Conservation (phyloP, 805 yeast species). For the Candida nonsorbophila region DNA sequence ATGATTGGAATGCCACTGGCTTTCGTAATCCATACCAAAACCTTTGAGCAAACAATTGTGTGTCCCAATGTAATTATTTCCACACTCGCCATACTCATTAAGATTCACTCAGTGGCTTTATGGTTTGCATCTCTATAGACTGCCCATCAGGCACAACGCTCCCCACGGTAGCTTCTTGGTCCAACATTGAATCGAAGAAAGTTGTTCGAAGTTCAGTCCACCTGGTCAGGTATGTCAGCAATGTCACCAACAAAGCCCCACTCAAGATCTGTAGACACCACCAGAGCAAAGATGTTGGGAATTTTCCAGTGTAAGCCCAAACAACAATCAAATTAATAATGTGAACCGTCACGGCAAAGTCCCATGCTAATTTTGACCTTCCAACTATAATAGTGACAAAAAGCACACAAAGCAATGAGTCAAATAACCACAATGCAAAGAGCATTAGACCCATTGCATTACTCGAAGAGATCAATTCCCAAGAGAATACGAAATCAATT, state of each 20-base stretch:
- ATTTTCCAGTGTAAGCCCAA: slow-evolving; percentile 55
- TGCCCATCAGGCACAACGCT: slow-evolving; percentile 2
- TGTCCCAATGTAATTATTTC: too few relatives aligned
- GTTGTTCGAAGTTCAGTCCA: slow-evolving; percentile 90
- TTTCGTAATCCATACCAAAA: too few relatives aligned
- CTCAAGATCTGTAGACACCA: slow-evolving; percentile 75
- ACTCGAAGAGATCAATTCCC: slow-evolving; percentile 68
- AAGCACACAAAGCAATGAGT: slow-evolving; percentile 74
- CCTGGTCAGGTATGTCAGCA: slow-evolving; percentile 86
- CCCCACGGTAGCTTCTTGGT: slow-evolving; percentile 48
- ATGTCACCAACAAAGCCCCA: slow-evolving; percentile 60
- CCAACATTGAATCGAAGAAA: slow-evolving; percentile 79
- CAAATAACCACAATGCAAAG: slow-evolving; percentile 74
- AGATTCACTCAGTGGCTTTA: too few relatives aligned
- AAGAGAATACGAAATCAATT: slow-evolving; percentile 70
- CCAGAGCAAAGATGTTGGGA: slow-evolving; percentile 78
- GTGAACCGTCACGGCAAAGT: slow-evolving; percentile 92
- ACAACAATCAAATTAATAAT: slow-evolving; percentile 69
- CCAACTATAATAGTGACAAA: slow-evolving; percentile 87
- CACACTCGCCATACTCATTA: too few relatives aligned
- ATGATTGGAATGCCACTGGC: too few relatives aligned
- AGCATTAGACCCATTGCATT: slow-evolving; percentile 79
- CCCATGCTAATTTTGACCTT: slow-evolving; percentile 91
- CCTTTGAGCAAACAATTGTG: too few relatives aligned
- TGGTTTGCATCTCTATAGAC: slow-evolving; percentile 5